Evolutionary conservation across 768 basidiomycete species (phyloP), one percentile per base, ranked within the genome.

Genomic region (Termitomyces sp.): DNA sequence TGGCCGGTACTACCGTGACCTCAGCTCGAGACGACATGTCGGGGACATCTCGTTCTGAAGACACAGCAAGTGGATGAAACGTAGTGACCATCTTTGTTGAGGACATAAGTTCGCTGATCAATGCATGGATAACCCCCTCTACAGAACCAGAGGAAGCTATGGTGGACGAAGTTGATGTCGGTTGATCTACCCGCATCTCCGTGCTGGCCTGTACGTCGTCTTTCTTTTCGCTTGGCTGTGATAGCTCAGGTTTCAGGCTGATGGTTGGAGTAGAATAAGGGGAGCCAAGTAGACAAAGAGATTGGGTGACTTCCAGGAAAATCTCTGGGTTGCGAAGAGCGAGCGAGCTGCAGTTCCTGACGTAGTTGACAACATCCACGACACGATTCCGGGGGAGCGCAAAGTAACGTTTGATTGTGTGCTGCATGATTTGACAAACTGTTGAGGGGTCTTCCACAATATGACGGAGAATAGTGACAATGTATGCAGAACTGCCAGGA

Each of bases 401-500:
- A 63, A 97, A 86, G 73, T 88, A 93, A 2, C 85, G 81, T 62
- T 84, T 88, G 64, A 98, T 79, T 56, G 92, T 88, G 59, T 89
- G 85, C 22, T 81, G 81, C 84, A 99, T 94, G 61, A 91, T 77
- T 10, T 73, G 74, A 54, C 82, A 79, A 42, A 98, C 67, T 8
- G 78, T 79, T 2, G 71, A 65, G 2, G 76, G 63, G 59, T 94
- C 91, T 70, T 99, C 97, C 47, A 95, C 82, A 51, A 92, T 71
- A 65, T 99, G 97, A 7, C 97, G 87, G n/a, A 98, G 75, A 58
- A 98, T 88, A 63, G 88, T 89, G 41, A 86, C 84, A 52, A 93
- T 81, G 67, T 93, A 92, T 0, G 89, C 84, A 45, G 92, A 91
- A 59, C 85, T 87, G 19, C 88, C 85, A 28, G 76, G 68, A 9